Conservation (phyloP, 2,329 filamentous ascomycete genomes). For the Amauroascus niger region DNA sequence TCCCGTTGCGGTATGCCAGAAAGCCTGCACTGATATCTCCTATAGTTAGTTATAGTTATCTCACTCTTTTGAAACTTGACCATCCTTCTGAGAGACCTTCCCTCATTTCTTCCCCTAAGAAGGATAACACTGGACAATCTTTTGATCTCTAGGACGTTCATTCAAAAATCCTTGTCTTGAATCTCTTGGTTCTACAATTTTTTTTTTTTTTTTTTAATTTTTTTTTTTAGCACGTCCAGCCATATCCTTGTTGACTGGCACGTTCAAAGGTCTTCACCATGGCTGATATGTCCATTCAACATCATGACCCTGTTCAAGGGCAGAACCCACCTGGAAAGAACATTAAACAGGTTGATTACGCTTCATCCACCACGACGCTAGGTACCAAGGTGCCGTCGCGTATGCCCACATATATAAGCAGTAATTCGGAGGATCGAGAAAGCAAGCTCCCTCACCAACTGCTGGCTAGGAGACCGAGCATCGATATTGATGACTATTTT, state of each 20-base stretch:
- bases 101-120: neutral
- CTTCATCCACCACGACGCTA: conserved; percentile 2
- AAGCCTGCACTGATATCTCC: too few species aligned
- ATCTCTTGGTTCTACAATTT: neutral
- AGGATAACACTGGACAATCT: neutral
- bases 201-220: neutral
- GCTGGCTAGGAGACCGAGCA: conserved; percentile 20
- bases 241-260: neutral
- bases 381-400: neutral
- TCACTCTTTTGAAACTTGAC: neutral
- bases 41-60: too few species aligned
- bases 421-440: conserved; percentile 8
- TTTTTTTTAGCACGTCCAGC: neutral
- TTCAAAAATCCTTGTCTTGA: neutral
- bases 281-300: conserved; percentile 7
- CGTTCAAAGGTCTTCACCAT: neutral
- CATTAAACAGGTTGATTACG: neutral
- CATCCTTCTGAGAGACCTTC: neutral
- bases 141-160: neutral
- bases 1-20: too few species aligned
- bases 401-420: conserved; percentile 16
- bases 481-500: conserved; percentile 54
- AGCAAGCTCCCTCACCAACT: conserved; percentile 16
- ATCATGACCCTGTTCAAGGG: conserved; percentile 2
- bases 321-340: neutral